phyloP scores from a whole-genome alignment of 2,329 filamentous ascomycete genomes.

The Colletotrichum orchidophilum region DNA sequence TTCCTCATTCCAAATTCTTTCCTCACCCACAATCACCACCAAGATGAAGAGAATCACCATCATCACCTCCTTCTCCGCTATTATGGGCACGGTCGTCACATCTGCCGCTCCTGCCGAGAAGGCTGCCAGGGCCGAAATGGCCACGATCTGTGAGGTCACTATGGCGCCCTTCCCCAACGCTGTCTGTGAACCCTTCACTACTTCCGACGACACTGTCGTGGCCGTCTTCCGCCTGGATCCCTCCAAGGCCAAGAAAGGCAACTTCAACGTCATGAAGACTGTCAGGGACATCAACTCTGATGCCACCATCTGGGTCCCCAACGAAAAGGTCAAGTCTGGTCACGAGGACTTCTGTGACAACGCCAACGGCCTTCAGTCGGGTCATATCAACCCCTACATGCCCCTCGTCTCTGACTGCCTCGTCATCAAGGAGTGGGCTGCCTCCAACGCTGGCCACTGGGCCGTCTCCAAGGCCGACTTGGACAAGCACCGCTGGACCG shows the following conservation, averaged over 20 bases:
- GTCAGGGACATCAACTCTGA: not conserved
- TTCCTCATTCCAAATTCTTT: not conserved
- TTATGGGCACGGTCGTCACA: not conserved
- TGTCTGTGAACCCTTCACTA: not conserved
- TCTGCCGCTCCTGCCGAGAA: not conserved
- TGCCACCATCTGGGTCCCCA: not conserved
- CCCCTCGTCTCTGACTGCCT: not conserved
- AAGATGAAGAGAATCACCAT: not conserved
- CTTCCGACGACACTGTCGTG: not conserved
- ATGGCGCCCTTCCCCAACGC: not conserved
- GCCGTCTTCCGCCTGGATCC: not conserved
- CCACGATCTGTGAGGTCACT: not conserved
- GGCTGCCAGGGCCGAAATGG: not conserved
- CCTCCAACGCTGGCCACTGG: constrained; percentile 10
- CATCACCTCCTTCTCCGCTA: not conserved
- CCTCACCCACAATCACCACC: not conserved
- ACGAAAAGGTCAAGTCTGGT: too few relatives aligned
- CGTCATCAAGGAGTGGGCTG: constrained; percentile 4
- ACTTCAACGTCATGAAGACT: not conserved
- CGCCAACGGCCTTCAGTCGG: not conserved
- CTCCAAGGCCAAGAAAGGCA: not conserved
- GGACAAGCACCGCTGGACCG: not conserved
- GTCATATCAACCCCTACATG: not conserved
- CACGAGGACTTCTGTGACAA: not conserved
- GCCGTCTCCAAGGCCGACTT: not conserved